Evolutionary conservation across 2,329 filamentous ascomycete species (phyloP), one percentile per base, ranked within the genome.

Genomic region (Epichloe brachyelytri): DNA sequence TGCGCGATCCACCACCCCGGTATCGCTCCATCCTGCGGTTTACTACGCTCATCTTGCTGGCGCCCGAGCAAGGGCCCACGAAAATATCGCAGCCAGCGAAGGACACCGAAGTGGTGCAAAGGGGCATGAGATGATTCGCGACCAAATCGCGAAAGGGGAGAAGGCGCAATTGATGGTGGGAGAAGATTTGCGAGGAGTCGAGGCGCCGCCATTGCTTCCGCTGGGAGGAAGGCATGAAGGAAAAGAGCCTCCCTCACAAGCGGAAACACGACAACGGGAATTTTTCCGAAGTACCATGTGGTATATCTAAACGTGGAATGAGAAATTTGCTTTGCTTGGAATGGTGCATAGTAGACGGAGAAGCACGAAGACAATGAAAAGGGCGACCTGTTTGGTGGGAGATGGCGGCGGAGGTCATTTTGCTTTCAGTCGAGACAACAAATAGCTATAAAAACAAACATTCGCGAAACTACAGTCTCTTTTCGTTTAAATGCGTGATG

Each of bases 21-120:
- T 98, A 0, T 96, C 90, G 0, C 68, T 93, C 0, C 86, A 83
- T 57, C 93, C 93, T 0, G 89, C 93, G 0, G 85, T 97, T 0
- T 98, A 98, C 75, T 98, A 98, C 59, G 89, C 94, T 0, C 93
- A 98, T 67, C 69, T 98, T 56, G 89, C 90, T 36, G 85, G 88
- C 8, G 80, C 82, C 52, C 86, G 93, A 47, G 88, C 87, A 19
- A 82, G 82, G 50, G 74, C 82, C 3, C 93, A 98, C 57, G 83
- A 91, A 60, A 65, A 73, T 52, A 57, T 70, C 3, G 62, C 70
- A 0, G 63, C 71, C 0, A 75, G 71, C 15, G 68, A 71, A 14
- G 68, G 76, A 60, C 63, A 71, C 64, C 58, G 66, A 48, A 57
- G 65, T 48, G 70, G 71, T 11, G 65, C 70, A 43, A 74, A 75